These are phyloP conservation scores for Tylopilus sp. DNA, from an alignment of 768 basidiomycete species.

Conservation along the genomic window DNA sequence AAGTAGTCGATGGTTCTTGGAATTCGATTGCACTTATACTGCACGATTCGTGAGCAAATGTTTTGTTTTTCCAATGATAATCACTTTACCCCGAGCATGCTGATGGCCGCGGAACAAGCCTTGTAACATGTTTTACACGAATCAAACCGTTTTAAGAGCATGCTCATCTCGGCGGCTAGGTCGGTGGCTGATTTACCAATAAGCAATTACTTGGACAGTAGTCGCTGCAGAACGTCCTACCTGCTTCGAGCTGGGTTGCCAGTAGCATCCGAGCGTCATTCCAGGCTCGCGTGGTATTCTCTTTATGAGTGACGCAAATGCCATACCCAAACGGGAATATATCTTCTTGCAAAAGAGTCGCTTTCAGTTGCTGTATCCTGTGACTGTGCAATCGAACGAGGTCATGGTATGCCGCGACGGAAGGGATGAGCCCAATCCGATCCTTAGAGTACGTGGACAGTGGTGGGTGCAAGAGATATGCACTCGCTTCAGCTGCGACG, in stretches of 20 bases:
- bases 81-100: constrained; percentile 60
- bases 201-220: constrained; percentile 1
- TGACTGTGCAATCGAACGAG: constrained; percentile 56
- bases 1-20: constrained; percentile 50
- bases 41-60: constrained; percentile 7
- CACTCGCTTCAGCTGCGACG: constrained; percentile 56
- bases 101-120: constrained; percentile 60
- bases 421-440: constrained; percentile 52
- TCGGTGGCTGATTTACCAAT: constrained; percentile 50
- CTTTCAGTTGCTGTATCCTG: constrained; percentile 51
- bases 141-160: constrained; percentile 43
- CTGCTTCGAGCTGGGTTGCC: constrained; percentile 48
- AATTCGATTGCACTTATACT: constrained; percentile 65
- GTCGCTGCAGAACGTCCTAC: constrained; percentile 28
- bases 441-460: constrained; percentile 50
- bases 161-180: constrained; percentile 63
- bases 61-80: not conserved
- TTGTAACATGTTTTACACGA: constrained; percentile 54
- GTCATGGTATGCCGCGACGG: constrained; percentile 60
- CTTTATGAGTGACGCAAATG: constrained; percentile 50
- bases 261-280: constrained; percentile 46
- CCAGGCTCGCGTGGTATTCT: constrained; percentile 47
- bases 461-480: constrained; percentile 51
- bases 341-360: constrained; percentile 53
- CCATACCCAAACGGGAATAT: constrained; percentile 76